Evolutionary conservation across 345 rosid species (phyloP).

Genomic region (Linum trigynum): DNA sequence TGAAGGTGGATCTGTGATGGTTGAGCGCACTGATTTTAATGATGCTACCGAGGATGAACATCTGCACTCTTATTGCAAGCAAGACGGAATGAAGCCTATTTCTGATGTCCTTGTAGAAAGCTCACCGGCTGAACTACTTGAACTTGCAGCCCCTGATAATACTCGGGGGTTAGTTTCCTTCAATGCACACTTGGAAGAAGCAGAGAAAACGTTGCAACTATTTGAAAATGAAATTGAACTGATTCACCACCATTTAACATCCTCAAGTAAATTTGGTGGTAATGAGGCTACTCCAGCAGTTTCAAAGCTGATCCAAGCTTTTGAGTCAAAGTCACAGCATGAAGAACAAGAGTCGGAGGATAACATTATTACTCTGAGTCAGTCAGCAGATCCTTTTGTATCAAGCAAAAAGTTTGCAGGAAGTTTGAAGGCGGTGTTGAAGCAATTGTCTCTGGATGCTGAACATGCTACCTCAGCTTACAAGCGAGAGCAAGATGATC

Average conservation of each 20-base stretch:
- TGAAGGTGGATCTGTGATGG: slow-evolving; percentile 19
- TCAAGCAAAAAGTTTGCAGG: slow-evolving; percentile 36
- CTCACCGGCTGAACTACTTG: slow-evolving; percentile 11
- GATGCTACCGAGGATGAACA: slow-evolving; percentile 21
- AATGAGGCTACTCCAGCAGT: slow-evolving; percentile 40
- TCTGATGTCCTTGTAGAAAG: slow-evolving; percentile 12
- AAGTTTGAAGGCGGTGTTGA: slow-evolving; percentile 43
- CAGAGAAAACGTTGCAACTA: slow-evolving; percentile 36
- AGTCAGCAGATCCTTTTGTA: slow-evolving; percentile 33
- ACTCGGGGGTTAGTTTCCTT: slow-evolving; percentile 34
- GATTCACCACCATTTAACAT: slow-evolving; percentile 27
- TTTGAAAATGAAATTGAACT: slow-evolving; percentile 52
- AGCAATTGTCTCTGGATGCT: slow-evolving; percentile 47
- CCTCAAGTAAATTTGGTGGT: slow-evolving; percentile 27
- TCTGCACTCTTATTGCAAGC: slow-evolving; percentile 17
- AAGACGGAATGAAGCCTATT: slow-evolving; percentile 16
- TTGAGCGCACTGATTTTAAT: slow-evolving; percentile 13
- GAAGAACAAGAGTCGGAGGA: slow-evolving; percentile 49
- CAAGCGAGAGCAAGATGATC: slow-evolving; percentile 32
- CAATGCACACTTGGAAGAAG: slow-evolving; percentile 43
- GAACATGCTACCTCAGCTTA: slow-evolving; percentile 28
- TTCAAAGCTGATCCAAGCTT: slow-evolving; percentile 71
- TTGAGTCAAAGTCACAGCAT: slow-evolving; percentile 53
- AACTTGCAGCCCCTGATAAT: slow-evolving; percentile 29
- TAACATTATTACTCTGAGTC: slow-evolving; percentile 22